Conservation (phyloP, 2,329 filamentous ascomycete species). For the Raffaelea ambrosiae region DNA sequence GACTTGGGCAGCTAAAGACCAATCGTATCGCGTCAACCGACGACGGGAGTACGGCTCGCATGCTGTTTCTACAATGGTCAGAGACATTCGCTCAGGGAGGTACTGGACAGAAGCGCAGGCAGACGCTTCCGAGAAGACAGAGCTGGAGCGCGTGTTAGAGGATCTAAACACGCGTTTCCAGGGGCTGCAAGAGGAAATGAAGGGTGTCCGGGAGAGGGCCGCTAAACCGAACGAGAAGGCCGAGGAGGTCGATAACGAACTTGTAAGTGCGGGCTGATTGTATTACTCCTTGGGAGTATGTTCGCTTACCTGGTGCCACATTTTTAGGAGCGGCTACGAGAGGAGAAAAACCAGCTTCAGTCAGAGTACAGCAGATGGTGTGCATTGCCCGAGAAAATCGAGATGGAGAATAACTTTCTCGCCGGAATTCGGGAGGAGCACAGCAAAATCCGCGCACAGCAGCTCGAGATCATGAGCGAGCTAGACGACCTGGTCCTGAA, state of each 20-base stretch:
- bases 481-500: constrained; percentile 45
- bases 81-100: constrained; percentile 48
- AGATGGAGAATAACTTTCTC: constrained; percentile 25
- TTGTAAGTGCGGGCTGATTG: constrained; percentile 27
- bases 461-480: constrained; percentile 27
- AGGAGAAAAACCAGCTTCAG: constrained; percentile 61
- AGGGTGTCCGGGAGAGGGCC: constrained; percentile 27
- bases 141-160: constrained; percentile 45
- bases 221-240: constrained; percentile 26
- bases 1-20: constrained; percentile 61
- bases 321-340: constrained; percentile 37
- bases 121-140: constrained; percentile 55
- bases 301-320: neutral
- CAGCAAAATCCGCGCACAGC: constrained; percentile 16
- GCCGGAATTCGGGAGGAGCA: constrained; percentile 22
- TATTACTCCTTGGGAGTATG: neutral
- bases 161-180: constrained; percentile 29
- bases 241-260: constrained; percentile 33
- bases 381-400: constrained; percentile 61
- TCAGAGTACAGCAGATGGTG: constrained; percentile 55
- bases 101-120: constrained; percentile 74
- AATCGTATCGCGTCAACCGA: constrained; percentile 56
- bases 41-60: constrained; percentile 72
- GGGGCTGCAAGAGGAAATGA: constrained; percentile 23
- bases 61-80: constrained; percentile 62